Evolutionary conservation across 306 rosid species (phyloP), one percentile per base, ranked within the genome.

Genomic region (Ceratonia siliqua): DNA sequence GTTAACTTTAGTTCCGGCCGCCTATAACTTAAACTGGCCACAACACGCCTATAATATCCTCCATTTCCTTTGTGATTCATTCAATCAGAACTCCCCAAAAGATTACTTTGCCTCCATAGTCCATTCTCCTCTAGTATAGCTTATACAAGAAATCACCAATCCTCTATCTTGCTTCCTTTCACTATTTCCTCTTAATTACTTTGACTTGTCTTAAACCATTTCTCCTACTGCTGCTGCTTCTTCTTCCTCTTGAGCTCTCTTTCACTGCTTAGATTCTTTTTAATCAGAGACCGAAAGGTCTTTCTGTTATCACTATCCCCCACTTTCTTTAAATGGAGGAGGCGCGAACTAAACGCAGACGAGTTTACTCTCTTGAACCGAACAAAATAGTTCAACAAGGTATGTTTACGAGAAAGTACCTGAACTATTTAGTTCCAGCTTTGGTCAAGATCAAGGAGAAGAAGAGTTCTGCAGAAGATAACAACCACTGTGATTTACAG

Each of bases 331-430:
- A 14, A 3, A 78, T 87, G 88, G 88, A 78, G 78, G 81, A 77
- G 45, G 77, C 70, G 64, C 42, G 77, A 33, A 72, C 74, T 13
- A 88, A 86, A 75, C 81, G 89, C 17, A 84, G 78, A 36, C 85
- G 94, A 1, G 86, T 83, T 18, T 79, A 72, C 78, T 85, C 89
- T 11, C 45, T 38, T 6, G 85, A 89, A 36, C 89, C 89, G 14
- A 85, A 64, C 75, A 86, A 74, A 43, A 61, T 62, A 42, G 78
- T 48, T 1, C 66, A 80, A 63, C 66, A 80, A 63, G 59, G 79
- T 54, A n/a, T 49, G 42, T 87, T 91, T 75, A 80, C 82, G 12
- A 89, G 87, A 72, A 82, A 81, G 58, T 91, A 84, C 68, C 30
- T 82, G 17, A 85, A 49, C 74, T 70, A 84, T 62, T 82, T 91